Base-by-base conservation (phyloP, 257 asterid genomes). In the Anisodus tanguticus region DNA sequence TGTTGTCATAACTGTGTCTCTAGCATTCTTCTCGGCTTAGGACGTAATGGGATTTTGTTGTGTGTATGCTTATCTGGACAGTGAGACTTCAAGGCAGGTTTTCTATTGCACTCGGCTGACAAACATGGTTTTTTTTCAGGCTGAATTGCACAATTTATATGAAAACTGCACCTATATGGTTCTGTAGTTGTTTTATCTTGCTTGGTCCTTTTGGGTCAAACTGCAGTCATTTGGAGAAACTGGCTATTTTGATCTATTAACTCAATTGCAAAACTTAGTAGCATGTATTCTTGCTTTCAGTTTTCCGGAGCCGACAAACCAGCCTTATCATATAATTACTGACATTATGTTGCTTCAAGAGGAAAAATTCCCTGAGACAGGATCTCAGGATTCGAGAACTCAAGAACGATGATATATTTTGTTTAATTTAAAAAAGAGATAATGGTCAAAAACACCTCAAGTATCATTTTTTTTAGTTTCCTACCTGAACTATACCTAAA, bases 21-120 rank as follows among this genome's bases (percentile, higher is more conserved):
- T 76, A 76, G 45, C 63, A 76, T 76, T 51, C 60, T 51, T 76
- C 81, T 76, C 22, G 45, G 8, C 45, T 22, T 76, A 6, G 47
- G 19, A 76, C 9, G n/a, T 22, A 22, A 49, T 10, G 49, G 3
- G 62, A 51, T 74, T 31, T 74, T 13, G 10, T 35, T 51, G 4
- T 51, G 3, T 4, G 8, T 76, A 6, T 76, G 45, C 63, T 2
- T 76, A 22, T 76, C 81, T 51, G 51, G 62, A 51, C 37, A 11
- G 26, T 22, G 19, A 51, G 11, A 51, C 63, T 26, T 76, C 81
- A 16, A 12, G n/a, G 22, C 26, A 22, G 8, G 63, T 51, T 76
- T 51, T 12, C 43, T 76, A 22, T 31, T 51, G 47, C 62, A 51
- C 62, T 76, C 4, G 1, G 13, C 51, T 76, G 45, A 76, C 45